These are phyloP conservation scores for Carpinus fangiana DNA, from an alignment of 306 rosid genomes.

Conservation along the genomic window DNA sequence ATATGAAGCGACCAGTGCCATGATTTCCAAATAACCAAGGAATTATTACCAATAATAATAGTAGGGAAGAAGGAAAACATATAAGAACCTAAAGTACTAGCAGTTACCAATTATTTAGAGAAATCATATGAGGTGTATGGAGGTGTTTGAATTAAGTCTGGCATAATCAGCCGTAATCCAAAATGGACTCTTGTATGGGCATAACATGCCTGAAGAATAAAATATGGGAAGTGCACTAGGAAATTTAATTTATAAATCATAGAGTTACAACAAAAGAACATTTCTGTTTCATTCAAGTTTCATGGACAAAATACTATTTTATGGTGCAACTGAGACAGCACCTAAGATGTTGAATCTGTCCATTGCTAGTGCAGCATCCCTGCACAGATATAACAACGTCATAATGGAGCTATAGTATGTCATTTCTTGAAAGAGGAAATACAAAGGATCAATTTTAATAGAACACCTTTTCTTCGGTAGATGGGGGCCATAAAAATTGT, in stretches of 20 bases:
- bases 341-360: conserved; percentile 56
- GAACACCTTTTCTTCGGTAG: conserved; percentile 47
- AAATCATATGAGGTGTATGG: conserved; percentile 3
- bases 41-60: not conserved
- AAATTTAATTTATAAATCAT: not conserved
- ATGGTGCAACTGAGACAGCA: conserved; percentile 32
- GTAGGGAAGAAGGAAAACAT: not conserved
- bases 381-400: conserved; percentile 37
- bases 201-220: conserved; percentile 15
- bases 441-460: conserved; percentile 6
- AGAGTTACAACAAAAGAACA: not conserved
- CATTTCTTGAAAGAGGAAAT: conserved; percentile 15
- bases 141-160: conserved; percentile 18
- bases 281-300: conserved; percentile 17
- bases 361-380: conserved; percentile 49
- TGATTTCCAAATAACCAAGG: not conserved
- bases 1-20: not conserved
- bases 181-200: conserved; percentile 7
- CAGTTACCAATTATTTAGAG: not conserved
- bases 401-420: conserved; percentile 23
- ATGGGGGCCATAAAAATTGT: conserved; percentile 48
- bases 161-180: conserved; percentile 25
- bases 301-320: conserved; percentile 13
- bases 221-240: conserved; percentile 11
- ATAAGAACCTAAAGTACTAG: not conserved